phyloP scores from a whole-genome alignment of 352 stramenopile genomes.

The Phytopythium helicoides region DNA sequence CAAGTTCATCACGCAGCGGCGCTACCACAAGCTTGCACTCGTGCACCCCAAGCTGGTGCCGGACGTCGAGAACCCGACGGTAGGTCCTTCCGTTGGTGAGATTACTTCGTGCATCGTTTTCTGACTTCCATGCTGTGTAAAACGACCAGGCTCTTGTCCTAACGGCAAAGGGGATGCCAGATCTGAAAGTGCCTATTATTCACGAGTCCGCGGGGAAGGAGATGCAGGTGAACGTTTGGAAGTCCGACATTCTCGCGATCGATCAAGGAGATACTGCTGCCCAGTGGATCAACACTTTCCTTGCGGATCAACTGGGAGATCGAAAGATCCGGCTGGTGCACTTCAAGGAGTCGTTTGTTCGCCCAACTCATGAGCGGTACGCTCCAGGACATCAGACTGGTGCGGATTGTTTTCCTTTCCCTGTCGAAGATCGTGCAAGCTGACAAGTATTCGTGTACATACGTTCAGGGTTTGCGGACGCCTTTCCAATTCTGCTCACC shows the following conservation, averaged over 20 bases:
- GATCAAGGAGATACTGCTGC: constrained; percentile 62
- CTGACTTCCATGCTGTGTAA: not conserved
- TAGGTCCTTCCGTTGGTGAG: constrained; percentile 5
- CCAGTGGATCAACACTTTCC: constrained; percentile 58
- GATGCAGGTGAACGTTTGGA: constrained; percentile 56
- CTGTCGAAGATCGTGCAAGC: not conserved
- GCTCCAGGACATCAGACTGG: constrained; percentile 51
- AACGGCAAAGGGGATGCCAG: constrained; percentile 54
- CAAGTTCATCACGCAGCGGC: constrained; percentile 73
- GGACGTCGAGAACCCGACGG: constrained; percentile 38
- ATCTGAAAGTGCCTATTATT: constrained; percentile 57
- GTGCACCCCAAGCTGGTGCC: constrained; percentile 56
- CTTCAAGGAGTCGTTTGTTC: constrained; percentile 56
- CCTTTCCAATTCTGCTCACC: constrained; percentile 71
- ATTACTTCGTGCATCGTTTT: not conserved
- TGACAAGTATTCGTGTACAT: too few species aligned
- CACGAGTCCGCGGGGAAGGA: constrained; percentile 24
- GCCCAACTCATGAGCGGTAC: constrained; percentile 54
- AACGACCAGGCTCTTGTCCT: constrained; percentile 40
- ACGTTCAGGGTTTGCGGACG: constrained; percentile 79
- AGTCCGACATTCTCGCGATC: constrained; percentile 43
- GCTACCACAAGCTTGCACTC: constrained; percentile 61
- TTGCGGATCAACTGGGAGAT: constrained; percentile 32
- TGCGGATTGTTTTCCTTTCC: not conserved
- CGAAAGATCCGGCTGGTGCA: constrained; percentile 51